Conservation (phyloP, 768 basidiomycete species). For the Roridomyces roridus region DNA sequence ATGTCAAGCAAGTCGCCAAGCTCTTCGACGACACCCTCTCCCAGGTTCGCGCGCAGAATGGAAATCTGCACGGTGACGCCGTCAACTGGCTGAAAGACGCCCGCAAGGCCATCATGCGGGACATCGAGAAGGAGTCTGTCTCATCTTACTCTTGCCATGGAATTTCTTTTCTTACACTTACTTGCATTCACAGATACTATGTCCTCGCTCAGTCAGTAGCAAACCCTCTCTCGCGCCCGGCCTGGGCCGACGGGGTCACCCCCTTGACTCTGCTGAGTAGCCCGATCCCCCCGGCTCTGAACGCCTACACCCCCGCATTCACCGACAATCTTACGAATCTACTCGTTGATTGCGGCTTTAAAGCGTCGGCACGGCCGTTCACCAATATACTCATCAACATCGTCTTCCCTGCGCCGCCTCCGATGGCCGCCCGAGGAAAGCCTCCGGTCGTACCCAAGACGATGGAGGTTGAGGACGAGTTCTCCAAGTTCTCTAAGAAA, state of each 20-base stretch:
- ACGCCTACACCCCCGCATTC: not conserved
- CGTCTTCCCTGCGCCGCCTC: not conserved
- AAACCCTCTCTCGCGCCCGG: not conserved
- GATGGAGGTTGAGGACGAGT: too few species aligned
- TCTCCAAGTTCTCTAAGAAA: too few species aligned
- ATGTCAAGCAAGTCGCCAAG: constrained; percentile 15
- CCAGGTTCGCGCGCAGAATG: not conserved
- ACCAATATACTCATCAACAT: not conserved
- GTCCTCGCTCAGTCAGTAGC: too few species aligned
- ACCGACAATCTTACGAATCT: constrained; percentile 16
- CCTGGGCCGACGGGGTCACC: constrained; percentile 1
- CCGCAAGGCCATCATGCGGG: constrained; percentile 15
- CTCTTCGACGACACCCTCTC: constrained; percentile 18
- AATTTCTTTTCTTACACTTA: too few species aligned
- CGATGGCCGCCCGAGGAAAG: not conserved
- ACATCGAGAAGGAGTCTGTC: too few species aligned
- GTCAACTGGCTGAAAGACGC: constrained; percentile 17
- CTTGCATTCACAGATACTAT: too few species aligned
- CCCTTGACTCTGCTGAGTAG: not conserved
- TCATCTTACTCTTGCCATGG: too few species aligned
- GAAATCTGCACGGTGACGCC: constrained; percentile 8
- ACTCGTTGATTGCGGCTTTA: constrained; percentile 21
- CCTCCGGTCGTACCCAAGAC: not conserved
- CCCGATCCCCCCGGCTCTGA: not conserved
- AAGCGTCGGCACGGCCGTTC: not conserved